Evolutionary conservation across 1,284 basidiomycete genomes (phyloP).

Genomic region (Apiotrichum montevideense): DNA sequence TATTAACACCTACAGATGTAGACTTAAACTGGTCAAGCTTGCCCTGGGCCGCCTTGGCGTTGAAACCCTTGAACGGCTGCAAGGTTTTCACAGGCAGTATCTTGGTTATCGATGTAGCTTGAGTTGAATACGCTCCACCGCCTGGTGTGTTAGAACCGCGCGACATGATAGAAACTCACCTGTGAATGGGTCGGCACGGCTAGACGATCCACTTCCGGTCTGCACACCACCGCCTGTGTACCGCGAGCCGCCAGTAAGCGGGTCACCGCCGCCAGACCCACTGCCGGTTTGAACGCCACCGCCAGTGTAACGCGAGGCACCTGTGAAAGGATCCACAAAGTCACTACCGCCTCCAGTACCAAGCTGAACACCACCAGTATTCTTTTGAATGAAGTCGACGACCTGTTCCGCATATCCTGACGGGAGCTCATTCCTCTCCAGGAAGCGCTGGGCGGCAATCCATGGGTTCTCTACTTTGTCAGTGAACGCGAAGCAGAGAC

Average conservation of each 20-base stretch:
- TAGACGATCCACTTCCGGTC: not conserved
- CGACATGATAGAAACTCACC: not conserved
- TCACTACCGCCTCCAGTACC: conserved; percentile 52
- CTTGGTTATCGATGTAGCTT: conserved; percentile 41
- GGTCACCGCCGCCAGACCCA: conserved; percentile 23
- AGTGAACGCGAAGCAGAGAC: not conserved
- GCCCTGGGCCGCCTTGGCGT: conserved; percentile 73
- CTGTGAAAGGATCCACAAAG: conserved; percentile 87
- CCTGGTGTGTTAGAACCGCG: conserved; percentile 14
- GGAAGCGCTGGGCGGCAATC: conserved; percentile 80
- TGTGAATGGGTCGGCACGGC: conserved; percentile 12
- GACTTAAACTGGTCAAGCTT: conserved; percentile 71
- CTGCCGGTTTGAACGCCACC: conserved; percentile 16
- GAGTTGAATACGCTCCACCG: conserved; percentile 28
- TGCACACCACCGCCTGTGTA: conserved; percentile 19
- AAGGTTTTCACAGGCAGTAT: conserved; percentile 49
- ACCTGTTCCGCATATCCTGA: conserved; percentile 81
- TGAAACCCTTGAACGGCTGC: conserved; percentile 78
- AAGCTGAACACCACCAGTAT: conserved; percentile 67
- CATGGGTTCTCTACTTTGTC: conserved; percentile 75
- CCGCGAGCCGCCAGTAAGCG: conserved; percentile 31
- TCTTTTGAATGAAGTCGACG: conserved; percentile 89
- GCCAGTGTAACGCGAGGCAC: conserved; percentile 57
- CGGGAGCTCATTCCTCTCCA: conserved; percentile 78
- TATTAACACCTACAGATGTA: conserved; percentile 22